These are phyloP conservation scores for Dryas drummondii DNA, from an alignment of 306 rosid species.

Conservation along the genomic window DNA sequence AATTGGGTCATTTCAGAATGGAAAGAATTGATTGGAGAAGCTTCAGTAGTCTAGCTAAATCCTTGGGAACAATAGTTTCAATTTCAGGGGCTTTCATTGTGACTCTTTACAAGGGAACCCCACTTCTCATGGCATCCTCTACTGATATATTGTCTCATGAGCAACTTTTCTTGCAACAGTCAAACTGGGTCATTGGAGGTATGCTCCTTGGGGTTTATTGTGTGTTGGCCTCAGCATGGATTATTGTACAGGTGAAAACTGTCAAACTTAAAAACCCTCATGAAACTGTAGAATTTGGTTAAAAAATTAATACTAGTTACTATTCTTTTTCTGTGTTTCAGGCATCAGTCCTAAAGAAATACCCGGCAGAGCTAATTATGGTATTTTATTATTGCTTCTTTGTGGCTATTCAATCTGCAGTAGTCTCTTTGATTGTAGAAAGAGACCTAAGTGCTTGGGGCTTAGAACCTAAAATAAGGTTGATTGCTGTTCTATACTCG, in stretches of 20 bases:
- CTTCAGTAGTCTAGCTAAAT: constrained; percentile 56
- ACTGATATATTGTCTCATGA: constrained; percentile 28
- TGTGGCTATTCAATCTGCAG: constrained; percentile 60
- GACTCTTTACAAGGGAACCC: constrained; percentile 77
- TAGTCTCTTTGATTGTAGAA: constrained; percentile 56
- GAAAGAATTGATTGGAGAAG: constrained; percentile 62
- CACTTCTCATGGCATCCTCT: constrained; percentile 45
- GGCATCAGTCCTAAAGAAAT: constrained; percentile 64
- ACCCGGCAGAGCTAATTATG: constrained; percentile 67
- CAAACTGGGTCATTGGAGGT: constrained; percentile 72
- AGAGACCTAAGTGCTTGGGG: constrained; percentile 72
- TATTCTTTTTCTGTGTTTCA: constrained; percentile 33
- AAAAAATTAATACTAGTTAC: constrained; percentile 12
- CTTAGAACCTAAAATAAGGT: constrained; percentile 50
- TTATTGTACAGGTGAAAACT: constrained; percentile 57
- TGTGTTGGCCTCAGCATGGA: constrained; percentile 50
- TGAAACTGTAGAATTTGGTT: constrained; percentile 1
- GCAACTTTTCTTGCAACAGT: constrained; percentile 42
- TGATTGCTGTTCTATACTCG: constrained; percentile 66
- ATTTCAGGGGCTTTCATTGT: constrained; percentile 74
- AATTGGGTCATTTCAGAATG: constrained; percentile 55
- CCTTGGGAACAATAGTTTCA: constrained; percentile 65
- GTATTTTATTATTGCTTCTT: constrained; percentile 70
- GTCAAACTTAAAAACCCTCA: constrained; percentile 5
- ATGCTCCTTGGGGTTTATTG: constrained; percentile 50